A percentile compares a stretch with the other conserved stretches of the same genome.
These are phyloP conservation scores for Xanthoceras sorbifolium DNA, from an alignment of 345 rosid genomes.

Conservation along the genomic window DNA sequence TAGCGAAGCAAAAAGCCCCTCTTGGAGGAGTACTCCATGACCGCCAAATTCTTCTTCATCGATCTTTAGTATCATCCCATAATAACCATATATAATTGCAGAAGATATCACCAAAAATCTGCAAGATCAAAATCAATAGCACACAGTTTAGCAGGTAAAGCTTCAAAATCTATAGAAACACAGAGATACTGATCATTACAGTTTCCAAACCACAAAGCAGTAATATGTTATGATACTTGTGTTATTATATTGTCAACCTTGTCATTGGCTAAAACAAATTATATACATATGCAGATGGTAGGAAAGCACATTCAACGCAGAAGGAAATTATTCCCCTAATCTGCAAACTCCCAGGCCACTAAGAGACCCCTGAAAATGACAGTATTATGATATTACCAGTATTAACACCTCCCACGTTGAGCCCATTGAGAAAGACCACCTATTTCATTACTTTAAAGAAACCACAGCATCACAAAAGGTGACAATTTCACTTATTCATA, in stretches of 20 bases:
- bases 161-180: background rate
- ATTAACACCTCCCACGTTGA: background rate
- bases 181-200: background rate
- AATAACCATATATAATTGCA: slow-evolving; percentile 77
- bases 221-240: background rate
- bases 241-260: background rate
- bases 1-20: slow-evolving; percentile 87
- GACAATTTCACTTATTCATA: background rate
- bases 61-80: slow-evolving; percentile 75
- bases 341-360: background rate
- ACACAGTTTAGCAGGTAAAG: slow-evolving; percentile 1
- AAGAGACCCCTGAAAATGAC: background rate
- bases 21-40: slow-evolving; percentile 90
- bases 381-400: background rate
- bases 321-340: background rate
- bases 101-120: slow-evolving; percentile 78
- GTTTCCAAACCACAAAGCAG: background rate
- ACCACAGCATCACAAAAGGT: background rate
- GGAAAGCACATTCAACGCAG: slow-evolving; percentile 6
- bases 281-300: background rate
- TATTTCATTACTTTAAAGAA: background rate
- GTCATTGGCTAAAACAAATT: slow-evolving; percentile 2
- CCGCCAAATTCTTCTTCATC: slow-evolving; percentile 98
- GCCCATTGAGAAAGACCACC: background rate
- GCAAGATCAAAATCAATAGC: slow-evolving; percentile 30